Percentiles rank a stretch among this genome's conserved stretches.
These are phyloP conservation scores for Hordeum marinum DNA, from an alignment of 176 grass and related monocot genomes.

Conservation along the genomic window DNA sequence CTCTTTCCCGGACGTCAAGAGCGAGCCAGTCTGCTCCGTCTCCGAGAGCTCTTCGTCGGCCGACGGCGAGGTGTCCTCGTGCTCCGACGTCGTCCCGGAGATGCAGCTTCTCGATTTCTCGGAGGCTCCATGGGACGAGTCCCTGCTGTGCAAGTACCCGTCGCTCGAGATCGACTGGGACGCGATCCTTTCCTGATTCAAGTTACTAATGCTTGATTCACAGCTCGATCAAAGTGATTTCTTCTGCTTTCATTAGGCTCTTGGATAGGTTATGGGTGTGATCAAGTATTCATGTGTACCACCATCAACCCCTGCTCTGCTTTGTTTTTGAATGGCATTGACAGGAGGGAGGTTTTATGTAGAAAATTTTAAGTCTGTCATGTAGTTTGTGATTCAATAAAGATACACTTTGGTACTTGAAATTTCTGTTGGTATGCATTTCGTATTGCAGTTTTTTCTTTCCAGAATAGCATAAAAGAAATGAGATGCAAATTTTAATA, in stretches of 20 bases:
- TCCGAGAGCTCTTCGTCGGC: slow-evolving; percentile 37
- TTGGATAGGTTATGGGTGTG: slow-evolving; percentile 31
- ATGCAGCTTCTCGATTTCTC: slow-evolving; percentile 68
- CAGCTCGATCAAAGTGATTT: background rate
- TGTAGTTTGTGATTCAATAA: slow-evolving; percentile 27
- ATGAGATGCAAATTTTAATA: background rate
- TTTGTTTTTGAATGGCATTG: slow-evolving; percentile 51
- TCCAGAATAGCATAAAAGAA: background rate
- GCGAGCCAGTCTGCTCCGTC: slow-evolving; percentile 30
- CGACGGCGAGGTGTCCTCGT: slow-evolving; percentile 50
- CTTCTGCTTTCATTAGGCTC: background rate
- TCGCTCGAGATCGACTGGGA: slow-evolving; percentile 99
- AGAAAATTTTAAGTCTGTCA: slow-evolving; percentile 9
- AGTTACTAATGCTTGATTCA: background rate
- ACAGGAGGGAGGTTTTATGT: slow-evolving; percentile 34
- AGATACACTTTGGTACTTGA: slow-evolving; percentile 5
- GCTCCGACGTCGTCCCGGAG: slow-evolving; percentile 40
- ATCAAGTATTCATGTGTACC: slow-evolving; percentile 36
- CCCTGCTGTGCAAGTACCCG: slow-evolving; percentile 69
- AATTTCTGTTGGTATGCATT: background rate
- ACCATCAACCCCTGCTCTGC: slow-evolving; percentile 36
- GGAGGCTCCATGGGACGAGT: slow-evolving; percentile 85
- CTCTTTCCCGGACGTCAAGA: slow-evolving; percentile 33
- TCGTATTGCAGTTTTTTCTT: background rate
- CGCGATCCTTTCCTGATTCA: slow-evolving; percentile 55